Percentiles rank a stretch among this genome's conserved stretches.
Evolutionary conservation across 1,284 basidiomycete genomes (phyloP).

Genomic region (Athelia psychrophila): DNA sequence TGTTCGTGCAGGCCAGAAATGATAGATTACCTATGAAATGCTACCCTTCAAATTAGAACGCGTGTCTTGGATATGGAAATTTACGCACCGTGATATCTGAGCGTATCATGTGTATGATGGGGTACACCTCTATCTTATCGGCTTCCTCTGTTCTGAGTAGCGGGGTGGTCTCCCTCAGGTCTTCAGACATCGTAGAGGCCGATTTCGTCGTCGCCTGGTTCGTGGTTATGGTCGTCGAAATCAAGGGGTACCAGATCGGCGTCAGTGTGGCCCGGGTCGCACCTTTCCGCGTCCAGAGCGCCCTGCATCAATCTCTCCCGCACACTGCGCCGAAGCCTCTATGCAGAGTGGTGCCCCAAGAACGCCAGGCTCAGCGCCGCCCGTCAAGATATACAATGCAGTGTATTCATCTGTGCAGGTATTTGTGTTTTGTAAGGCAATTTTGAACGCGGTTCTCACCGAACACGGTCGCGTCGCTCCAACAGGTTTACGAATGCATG

Average conservation of each 20-base stretch:
- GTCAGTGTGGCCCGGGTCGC: background rate
- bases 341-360: conserved; percentile 30
- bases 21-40: conserved; percentile 57
- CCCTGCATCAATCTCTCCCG: conserved; percentile 3
- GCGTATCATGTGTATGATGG: conserved; percentile 15
- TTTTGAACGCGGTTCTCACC: conserved; percentile 9
- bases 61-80: background rate
- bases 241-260: background rate
- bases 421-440: conserved; percentile 12
- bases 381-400: conserved; percentile 85
- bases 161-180: conserved; percentile 1
- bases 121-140: conserved; percentile 10
- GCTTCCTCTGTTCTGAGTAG: conserved; percentile 2
- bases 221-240: background rate
- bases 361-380: conserved; percentile 41
- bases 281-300: too few species aligned
- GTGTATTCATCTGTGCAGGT: conserved; percentile 87
- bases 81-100: conserved; percentile 1
- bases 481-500: conserved; percentile 92
- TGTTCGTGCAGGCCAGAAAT: background rate
- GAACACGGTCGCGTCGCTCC: conserved; percentile 39
- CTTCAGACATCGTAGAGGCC: background rate
- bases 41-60: conserved; percentile 27
- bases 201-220: background rate
- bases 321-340: conserved; percentile 6